Evolutionary conservation across 2,329 filamentous ascomycete genomes (phyloP).

Genomic region (Cercospora zeae-maydis): DNA sequence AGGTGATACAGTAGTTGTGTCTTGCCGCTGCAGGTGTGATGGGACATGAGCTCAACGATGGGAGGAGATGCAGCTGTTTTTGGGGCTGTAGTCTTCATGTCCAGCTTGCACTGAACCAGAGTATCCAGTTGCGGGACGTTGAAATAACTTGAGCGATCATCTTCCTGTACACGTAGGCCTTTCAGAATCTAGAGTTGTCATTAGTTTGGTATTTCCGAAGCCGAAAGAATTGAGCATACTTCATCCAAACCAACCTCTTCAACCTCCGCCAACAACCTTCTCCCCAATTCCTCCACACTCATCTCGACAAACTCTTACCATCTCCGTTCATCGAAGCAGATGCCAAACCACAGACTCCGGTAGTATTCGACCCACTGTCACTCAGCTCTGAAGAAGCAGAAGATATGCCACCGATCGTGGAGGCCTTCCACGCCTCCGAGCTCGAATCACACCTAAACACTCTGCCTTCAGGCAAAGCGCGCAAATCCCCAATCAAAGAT

Average conservation of each 20-base stretch:
- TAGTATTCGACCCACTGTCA: background rate
- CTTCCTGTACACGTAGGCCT: slow-evolving; percentile 34
- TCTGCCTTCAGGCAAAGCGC: slow-evolving; percentile 49
- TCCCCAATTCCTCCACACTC: slow-evolving; percentile 49
- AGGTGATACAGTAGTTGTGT: slow-evolving; percentile 58
- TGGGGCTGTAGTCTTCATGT: slow-evolving; percentile 10
- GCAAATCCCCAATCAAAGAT: slow-evolving; percentile 50
- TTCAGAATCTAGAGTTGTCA: slow-evolving; percentile 38
- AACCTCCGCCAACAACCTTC: slow-evolving; percentile 51
- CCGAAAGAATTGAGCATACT: slow-evolving; percentile 39
- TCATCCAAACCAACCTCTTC: slow-evolving; percentile 50
- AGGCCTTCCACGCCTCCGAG: slow-evolving; percentile 51
- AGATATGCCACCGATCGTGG: slow-evolving; percentile 55
- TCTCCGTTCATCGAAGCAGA: slow-evolving; percentile 6
- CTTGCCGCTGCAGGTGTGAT: slow-evolving; percentile 53
- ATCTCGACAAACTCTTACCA: slow-evolving; percentile 26
- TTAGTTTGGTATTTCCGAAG: slow-evolving; percentile 9
- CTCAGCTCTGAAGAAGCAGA: background rate
- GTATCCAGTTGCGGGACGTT: slow-evolving; percentile 48
- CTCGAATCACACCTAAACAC: slow-evolving; percentile 53
- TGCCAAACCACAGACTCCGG: background rate
- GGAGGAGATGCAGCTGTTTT: slow-evolving; percentile 31
- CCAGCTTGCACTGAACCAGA: slow-evolving; percentile 28
- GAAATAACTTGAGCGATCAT: slow-evolving; percentile 32
- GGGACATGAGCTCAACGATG: slow-evolving; percentile 54